phyloP scores from a whole-genome alignment of 2,329 filamentous ascomycete genomes.

The Coleophoma cylindrospora region DNA sequence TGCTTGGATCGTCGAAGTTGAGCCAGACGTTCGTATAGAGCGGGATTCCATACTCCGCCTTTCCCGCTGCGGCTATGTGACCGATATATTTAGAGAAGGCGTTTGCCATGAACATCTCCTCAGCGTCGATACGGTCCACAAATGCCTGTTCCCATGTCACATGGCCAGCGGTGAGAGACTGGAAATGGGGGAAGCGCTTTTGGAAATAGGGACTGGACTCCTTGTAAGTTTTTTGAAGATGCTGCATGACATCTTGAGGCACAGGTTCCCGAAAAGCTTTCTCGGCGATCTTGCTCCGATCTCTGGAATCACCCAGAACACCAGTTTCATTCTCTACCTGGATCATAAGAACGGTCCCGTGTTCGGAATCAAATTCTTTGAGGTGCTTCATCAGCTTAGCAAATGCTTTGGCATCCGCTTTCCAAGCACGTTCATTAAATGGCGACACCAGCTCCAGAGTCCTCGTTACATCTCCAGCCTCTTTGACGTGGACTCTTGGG shows the following conservation, averaged over 20 bases:
- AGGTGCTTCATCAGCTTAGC: conserved; percentile 19
- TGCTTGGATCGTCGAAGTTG: conserved; percentile 11
- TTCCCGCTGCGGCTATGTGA: conserved; percentile 11
- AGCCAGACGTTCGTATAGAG: conserved; percentile 17
- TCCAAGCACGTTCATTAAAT: conserved; percentile 20
- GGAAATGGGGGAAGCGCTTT: conserved; percentile 21
- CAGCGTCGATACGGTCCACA: conserved; percentile 4
- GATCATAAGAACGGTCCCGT: conserved; percentile 6
- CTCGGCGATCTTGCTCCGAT: conserved; percentile 9
- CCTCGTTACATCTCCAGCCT: conserved; percentile 27
- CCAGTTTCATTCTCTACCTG: conserved; percentile 16
- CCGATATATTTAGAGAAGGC: conserved; percentile 9
- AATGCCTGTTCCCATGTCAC: conserved; percentile 30
- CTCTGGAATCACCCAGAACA: conserved; percentile 13
- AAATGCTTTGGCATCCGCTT: conserved; percentile 27
- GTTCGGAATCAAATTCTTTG: conserved; percentile 2
- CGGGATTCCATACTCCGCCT: conserved; percentile 13
- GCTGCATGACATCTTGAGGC: conserved; percentile 21
- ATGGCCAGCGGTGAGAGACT: conserved; percentile 7
- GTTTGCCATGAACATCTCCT: conserved; percentile 17
- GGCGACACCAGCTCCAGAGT: conserved; percentile 30
- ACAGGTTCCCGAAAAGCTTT: conserved; percentile 19
- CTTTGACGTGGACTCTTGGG: conserved; percentile 25
- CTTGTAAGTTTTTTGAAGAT: conserved; percentile 13
- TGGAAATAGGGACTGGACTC: conserved; percentile 25